Conservation (phyloP, 2,329 filamentous ascomycete genomes). For the Fusarium dlaminii region DNA sequence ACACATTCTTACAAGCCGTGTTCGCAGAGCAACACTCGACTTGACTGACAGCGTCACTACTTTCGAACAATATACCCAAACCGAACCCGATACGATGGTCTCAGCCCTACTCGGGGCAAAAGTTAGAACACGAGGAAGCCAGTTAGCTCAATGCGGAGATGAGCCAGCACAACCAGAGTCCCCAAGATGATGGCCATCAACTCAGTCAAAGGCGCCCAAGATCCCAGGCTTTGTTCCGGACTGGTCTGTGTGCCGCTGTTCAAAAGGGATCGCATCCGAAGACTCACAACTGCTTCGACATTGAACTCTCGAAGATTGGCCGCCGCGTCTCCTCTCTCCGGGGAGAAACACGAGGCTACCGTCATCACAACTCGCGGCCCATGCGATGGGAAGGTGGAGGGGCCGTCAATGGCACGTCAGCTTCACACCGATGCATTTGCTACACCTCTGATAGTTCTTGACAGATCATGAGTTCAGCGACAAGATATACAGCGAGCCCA, state of each 20-base stretch:
- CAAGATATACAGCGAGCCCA: fast-evolving
- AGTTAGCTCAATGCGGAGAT: no score
- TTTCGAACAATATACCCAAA: fast-evolving
- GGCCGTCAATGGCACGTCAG: not conserved
- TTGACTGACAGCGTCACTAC: fast-evolving
- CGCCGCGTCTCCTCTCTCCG: fast-evolving
- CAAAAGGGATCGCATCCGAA: fast-evolving
- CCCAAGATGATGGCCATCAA: no score
- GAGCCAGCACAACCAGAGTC: fast-evolving
- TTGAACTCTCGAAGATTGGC: no score
- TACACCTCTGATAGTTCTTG: fast-evolving
- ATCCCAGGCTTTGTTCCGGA: fast-evolving
- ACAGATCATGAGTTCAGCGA: not conserved
- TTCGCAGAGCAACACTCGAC: not conserved
- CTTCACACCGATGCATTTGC: fast-evolving
- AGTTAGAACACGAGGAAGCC: fast-evolving
- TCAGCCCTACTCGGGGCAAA: fast-evolving
- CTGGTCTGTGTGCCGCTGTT: fast-evolving
- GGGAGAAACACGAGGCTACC: fast-evolving
- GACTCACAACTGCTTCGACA: fast-evolving
- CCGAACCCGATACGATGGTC: fast-evolving
- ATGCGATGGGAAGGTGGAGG: fast-evolving
- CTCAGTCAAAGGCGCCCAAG: not conserved
- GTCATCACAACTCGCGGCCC: not conserved
- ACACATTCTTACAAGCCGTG: not conserved